Percentiles rank a stretch among this genome's conserved stretches.
phyloP scores from a whole-genome alignment of 495 filamentous ascomycete genomes.

The Penicillium egyptiacum region DNA sequence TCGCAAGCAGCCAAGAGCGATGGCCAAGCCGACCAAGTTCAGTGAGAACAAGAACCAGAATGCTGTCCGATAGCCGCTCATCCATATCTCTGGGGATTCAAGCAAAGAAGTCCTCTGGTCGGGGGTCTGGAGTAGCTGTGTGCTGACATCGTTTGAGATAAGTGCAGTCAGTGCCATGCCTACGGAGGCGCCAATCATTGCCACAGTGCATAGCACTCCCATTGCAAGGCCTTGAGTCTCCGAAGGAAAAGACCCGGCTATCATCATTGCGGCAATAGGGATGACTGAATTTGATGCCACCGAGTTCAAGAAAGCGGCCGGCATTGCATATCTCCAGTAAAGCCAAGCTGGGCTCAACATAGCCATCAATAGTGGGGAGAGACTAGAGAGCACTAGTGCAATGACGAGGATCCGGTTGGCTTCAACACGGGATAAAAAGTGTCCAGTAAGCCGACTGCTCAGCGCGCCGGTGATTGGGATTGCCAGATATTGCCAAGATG shows the following conservation, averaged over 20 bases:
- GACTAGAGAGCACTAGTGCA: constrained; percentile 14
- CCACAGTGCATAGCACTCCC: constrained; percentile 59
- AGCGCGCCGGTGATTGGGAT: constrained; percentile 26
- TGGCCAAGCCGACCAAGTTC: constrained; percentile 10
- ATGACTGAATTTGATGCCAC: constrained; percentile 52
- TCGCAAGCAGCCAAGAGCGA: constrained; percentile 23
- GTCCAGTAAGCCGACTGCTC: constrained; percentile 21
- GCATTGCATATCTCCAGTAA: constrained; percentile 30
- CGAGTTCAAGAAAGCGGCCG: constrained; percentile 29
- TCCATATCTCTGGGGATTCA: constrained; percentile 31
- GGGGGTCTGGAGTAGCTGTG: not conserved
- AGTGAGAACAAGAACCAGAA: constrained; percentile 53
- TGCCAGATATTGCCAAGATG: constrained; percentile 37
- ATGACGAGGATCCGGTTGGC: constrained; percentile 23
- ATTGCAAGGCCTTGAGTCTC: constrained; percentile 47
- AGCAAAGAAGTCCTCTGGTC: not conserved
- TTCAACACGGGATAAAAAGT: constrained; percentile 22
- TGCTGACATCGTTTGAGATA: constrained; percentile 47
- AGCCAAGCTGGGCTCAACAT: constrained; percentile 17
- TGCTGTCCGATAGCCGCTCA: constrained; percentile 52
- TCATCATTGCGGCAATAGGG: constrained; percentile 53
- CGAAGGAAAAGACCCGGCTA: constrained; percentile 38
- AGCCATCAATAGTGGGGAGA: constrained; percentile 35
- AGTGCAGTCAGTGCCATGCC: constrained; percentile 52
- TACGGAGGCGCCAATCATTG: constrained; percentile 56